phyloP scores from a whole-genome alignment of 169 alveolate genomes.

The Plasmodium sp. region DNA sequence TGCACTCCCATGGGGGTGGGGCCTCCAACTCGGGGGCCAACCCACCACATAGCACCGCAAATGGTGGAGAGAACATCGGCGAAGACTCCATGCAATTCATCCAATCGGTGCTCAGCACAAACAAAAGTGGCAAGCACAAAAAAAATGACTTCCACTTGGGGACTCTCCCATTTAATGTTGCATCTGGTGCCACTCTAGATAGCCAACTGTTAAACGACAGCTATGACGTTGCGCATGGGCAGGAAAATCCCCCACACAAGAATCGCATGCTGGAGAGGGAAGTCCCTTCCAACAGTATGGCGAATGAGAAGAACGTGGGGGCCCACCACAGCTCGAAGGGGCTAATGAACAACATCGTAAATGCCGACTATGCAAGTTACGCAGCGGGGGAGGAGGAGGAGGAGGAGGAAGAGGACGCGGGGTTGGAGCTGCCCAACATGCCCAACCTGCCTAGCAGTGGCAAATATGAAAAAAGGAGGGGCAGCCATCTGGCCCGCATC shows the following conservation, averaged over 20 bases:
- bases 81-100: slow-evolving; percentile 11
- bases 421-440: background rate
- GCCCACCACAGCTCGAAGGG: background rate
- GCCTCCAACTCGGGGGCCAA: background rate
- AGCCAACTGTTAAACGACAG: background rate
- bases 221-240: background rate
- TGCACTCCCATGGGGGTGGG: background rate
- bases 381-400: background rate
- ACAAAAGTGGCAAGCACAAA: background rate
- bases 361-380: background rate
- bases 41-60: background rate
- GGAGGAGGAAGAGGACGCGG: background rate
- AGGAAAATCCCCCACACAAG: background rate
- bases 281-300: background rate
- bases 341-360: background rate
- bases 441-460: background rate
- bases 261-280: background rate
- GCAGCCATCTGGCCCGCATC: background rate
- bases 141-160: background rate
- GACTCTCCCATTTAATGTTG: background rate
- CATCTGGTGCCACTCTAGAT: background rate
- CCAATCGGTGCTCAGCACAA: background rate
- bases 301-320: background rate
- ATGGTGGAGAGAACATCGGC: background rate
- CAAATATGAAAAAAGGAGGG: background rate